Percentiles rank a stretch among this genome's conserved stretches.
These are phyloP conservation scores for Solanum lycopersicoides DNA, from an alignment of 257 asterid species.

Conservation along the genomic window DNA sequence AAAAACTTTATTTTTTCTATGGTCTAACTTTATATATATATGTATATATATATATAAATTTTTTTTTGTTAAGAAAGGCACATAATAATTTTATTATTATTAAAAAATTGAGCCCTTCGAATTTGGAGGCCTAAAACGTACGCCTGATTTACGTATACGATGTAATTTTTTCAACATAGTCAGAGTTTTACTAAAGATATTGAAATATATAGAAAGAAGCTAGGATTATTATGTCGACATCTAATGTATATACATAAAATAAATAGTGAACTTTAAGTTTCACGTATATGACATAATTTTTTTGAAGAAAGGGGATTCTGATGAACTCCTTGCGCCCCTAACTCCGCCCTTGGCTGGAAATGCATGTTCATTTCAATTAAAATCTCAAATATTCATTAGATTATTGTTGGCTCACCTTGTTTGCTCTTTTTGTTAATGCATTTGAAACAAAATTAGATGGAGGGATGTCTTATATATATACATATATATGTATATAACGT, in stretches of 20 bases:
- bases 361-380: neutral
- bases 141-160: too few species aligned
- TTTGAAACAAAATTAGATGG: neutral
- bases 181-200: too few species aligned
- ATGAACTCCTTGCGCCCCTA: neutral
- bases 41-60: too few species aligned
- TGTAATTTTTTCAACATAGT: rapidly evolving
- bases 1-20: too few species aligned
- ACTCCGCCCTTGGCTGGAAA: neutral
- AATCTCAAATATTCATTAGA: neutral
- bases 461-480: neutral
- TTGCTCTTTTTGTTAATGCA: neutral
- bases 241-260: neutral
- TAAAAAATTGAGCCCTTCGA: neutral
- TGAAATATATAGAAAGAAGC: neutral
- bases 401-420: neutral
- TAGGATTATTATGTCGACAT: neutral
- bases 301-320: neutral
- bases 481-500: neutral
- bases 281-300: neutral
- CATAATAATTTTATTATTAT: too few species aligned
- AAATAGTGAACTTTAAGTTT: neutral
- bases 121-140: too few species aligned
- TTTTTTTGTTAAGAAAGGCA: too few species aligned
- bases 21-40: too few species aligned